Conservation (phyloP, 2,329 filamentous ascomycete species). For the Phialophora expanda region DNA sequence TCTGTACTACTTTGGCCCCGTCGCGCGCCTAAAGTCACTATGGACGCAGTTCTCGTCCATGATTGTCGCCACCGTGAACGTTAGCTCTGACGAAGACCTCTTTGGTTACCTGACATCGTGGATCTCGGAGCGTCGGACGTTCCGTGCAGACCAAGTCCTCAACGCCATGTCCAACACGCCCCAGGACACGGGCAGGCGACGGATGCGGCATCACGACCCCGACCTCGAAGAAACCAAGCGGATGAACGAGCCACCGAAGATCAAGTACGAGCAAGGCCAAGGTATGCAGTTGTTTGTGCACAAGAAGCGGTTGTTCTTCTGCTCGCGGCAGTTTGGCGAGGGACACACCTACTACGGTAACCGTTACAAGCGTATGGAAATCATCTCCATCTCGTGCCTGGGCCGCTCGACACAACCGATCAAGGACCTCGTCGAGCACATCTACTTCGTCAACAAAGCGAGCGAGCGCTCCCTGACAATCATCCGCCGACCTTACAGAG, state of each 20-base stretch:
- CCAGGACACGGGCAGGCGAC: conserved; percentile 25
- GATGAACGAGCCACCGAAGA: conserved; percentile 34
- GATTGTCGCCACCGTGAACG: conserved; percentile 35
- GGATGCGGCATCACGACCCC: conserved; percentile 34
- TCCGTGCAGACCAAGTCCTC: conserved; percentile 37
- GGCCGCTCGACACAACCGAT: conserved; percentile 36
- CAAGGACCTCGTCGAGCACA: conserved; percentile 37
- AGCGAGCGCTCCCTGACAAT: conserved; percentile 38
- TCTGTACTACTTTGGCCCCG: conserved; percentile 38
- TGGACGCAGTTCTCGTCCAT: conserved; percentile 37
- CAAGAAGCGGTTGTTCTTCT: conserved; percentile 34
- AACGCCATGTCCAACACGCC: conserved; percentile 37
- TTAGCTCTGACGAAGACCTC: conserved; percentile 40
- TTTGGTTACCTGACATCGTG: conserved; percentile 37
- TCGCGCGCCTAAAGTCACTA: conserved; percentile 34
- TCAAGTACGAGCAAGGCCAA: conserved; percentile 39
- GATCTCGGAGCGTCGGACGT: conserved; percentile 33
- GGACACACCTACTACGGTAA: conserved; percentile 38
- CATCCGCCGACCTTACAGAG: conserved; percentile 36
- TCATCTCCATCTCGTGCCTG: conserved; percentile 35
- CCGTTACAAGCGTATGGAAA: conserved; percentile 37
- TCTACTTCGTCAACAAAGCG: conserved; percentile 38
- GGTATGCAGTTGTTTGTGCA: conserved; percentile 39
- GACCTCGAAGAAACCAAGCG: conserved; percentile 36
- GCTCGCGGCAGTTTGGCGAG: conserved; percentile 32